phyloP scores from a whole-genome alignment of 2,329 filamentous ascomycete genomes.

The Leptographium radiaticola region DNA sequence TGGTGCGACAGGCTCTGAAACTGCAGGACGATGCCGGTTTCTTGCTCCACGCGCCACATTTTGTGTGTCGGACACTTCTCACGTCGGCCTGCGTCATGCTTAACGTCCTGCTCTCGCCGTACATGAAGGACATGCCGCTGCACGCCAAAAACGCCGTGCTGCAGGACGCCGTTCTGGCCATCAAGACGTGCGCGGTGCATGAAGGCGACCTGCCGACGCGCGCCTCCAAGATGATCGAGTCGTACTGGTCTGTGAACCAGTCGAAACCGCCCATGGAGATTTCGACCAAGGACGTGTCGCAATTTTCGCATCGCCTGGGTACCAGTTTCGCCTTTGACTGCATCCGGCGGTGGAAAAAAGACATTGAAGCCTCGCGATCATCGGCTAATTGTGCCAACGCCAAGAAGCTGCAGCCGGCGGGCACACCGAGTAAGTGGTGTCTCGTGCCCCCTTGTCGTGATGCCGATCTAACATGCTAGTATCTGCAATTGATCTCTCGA shows the following conservation, averaged over 20 bases:
- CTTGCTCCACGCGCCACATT: conserved; percentile 34
- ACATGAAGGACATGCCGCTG: conserved; percentile 19
- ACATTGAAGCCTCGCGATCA: conserved; percentile 25
- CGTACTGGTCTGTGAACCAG: conserved; percentile 30
- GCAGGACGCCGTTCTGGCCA: conserved; percentile 20
- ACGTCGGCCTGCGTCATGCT: conserved; percentile 32
- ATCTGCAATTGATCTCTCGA: conserved; percentile 6
- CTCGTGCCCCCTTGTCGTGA: not conserved
- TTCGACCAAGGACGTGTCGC: conserved; percentile 21
- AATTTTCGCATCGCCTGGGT: conserved; percentile 31
- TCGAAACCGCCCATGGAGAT: conserved; percentile 25
- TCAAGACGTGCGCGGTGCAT: conserved; percentile 30
- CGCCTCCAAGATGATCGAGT: conserved; percentile 32
- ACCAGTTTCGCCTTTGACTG: conserved; percentile 38
- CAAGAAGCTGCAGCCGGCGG: conserved; percentile 1
- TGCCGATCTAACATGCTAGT: not conserved
- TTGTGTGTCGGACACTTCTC: conserved; percentile 32
- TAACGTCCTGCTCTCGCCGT: conserved; percentile 31
- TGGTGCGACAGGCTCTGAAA: conserved; percentile 28
- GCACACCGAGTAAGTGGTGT: conserved; percentile 8
- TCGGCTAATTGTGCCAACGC: conserved; percentile 14
- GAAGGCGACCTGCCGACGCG: conserved; percentile 36
- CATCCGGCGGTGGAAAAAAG: conserved; percentile 31
- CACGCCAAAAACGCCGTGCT: conserved; percentile 17
- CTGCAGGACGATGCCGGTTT: conserved; percentile 27